phyloP scores from a whole-genome alignment of 2,329 filamentous ascomycete species.

The Sphaerostilbella broomeana region DNA sequence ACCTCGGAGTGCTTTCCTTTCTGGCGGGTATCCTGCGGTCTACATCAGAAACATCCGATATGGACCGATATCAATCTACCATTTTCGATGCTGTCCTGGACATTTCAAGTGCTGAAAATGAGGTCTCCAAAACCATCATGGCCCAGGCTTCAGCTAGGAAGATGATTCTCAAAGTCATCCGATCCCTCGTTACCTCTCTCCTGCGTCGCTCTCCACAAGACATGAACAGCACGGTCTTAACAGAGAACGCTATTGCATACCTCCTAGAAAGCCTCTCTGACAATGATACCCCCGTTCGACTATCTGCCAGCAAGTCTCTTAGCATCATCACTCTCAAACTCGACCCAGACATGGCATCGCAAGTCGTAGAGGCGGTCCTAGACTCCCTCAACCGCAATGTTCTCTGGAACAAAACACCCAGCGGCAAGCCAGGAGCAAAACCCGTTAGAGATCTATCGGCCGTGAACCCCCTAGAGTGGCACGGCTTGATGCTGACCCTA shows the following conservation, averaged over 20 bases:
- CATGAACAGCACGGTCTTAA: constrained; percentile 43
- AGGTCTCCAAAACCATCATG: constrained; percentile 47
- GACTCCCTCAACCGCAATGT: constrained; percentile 58
- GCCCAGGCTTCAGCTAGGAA: constrained; percentile 77
- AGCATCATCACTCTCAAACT: constrained; percentile 80
- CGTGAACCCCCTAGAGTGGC: constrained; percentile 81
- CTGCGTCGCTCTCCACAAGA: constrained; percentile 45
- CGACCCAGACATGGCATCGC: constrained; percentile 69
- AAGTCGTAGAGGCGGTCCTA: constrained; percentile 82
- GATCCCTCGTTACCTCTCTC: constrained; percentile 63
- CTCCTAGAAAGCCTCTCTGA: constrained; percentile 74
- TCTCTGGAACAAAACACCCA: constrained; percentile 41
- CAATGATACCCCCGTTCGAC: constrained; percentile 82
- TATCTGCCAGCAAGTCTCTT: constrained; percentile 87
- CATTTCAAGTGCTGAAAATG: constrained; percentile 46
- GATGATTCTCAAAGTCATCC: constrained; percentile 75
- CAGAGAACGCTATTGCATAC: constrained; percentile 78
- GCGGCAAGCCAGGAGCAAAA: constrained; percentile 25
- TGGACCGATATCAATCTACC: constrained; percentile 56
- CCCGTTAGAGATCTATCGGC: constrained; percentile 57
- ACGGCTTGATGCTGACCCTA: constrained; percentile 82
- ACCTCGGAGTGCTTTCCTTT: constrained; percentile 73
- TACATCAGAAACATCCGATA: constrained; percentile 66
- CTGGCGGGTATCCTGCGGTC: constrained; percentile 64
- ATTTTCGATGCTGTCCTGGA: constrained; percentile 61